phyloP scores from a whole-genome alignment of 2,329 filamentous ascomycete genomes.

The Pseudohalonectria lignicola region DNA sequence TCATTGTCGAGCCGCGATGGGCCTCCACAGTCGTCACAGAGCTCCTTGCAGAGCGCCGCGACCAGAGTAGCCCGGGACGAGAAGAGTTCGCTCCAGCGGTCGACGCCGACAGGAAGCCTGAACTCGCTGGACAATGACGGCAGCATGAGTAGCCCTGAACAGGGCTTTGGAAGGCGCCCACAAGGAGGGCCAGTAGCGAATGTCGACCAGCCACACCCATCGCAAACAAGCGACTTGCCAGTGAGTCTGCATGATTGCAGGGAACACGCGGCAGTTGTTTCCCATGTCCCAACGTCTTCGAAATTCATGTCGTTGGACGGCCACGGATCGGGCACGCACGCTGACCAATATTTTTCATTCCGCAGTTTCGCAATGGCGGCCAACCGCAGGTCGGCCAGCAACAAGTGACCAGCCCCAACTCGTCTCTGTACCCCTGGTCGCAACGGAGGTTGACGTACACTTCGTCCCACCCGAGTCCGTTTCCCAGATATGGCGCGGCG shows the following conservation, averaged over 20 bases:
- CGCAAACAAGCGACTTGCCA: conserved; percentile 26
- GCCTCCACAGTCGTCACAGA: conserved; percentile 29
- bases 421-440: conserved; percentile 91
- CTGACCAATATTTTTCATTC: not conserved
- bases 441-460: conserved; percentile 81
- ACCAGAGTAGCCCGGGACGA: conserved; percentile 41
- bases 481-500: conserved; percentile 92
- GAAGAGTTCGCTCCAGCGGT: conserved; percentile 43
- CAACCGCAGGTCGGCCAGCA: conserved; percentile 13
- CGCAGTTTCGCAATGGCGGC: conserved; percentile 42
- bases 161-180: conserved; percentile 46
- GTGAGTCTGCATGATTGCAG: conserved; percentile 26
- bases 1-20: conserved; percentile 44
- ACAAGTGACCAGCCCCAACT: conserved; percentile 46
- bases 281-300: no score
- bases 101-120: conserved; percentile 68
- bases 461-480: conserved; percentile 71
- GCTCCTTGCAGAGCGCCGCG: conserved; percentile 35
- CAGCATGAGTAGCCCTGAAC: conserved; percentile 52
- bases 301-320: no score
- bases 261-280: no score
- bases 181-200: conserved; percentile 26
- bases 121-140: conserved; percentile 56
- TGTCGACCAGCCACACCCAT: conserved; percentile 43
- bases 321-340: no score